Evolutionary conservation across 2,329 filamentous ascomycete species (phyloP), one percentile per base, ranked within the genome.

Genomic region (Clarireedia hainanense): DNA sequence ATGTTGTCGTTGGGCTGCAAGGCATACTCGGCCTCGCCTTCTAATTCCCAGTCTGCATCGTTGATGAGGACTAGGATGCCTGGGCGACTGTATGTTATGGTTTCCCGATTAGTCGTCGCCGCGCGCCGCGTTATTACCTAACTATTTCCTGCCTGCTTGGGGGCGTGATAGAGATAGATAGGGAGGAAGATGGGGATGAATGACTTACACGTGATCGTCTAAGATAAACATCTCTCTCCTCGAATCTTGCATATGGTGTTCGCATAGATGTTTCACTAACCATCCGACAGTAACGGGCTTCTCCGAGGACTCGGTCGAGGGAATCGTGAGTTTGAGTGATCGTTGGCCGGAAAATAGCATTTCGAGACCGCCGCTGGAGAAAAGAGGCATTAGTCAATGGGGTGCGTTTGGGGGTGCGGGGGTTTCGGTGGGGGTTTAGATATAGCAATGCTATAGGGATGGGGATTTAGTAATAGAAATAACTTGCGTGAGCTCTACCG

Each of bases 51-150:
- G 71, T 99, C 94, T 26, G 91, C 89, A 65, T 99, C 94, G 69
- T 99, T 99, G 71, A 99, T 95, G 56, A 99, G 79, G 27, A 96
- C 92, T 45, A 99, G 81, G 70, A 99, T 96, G 2, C 94, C 94
- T 5, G 94, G 94, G 52, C 94, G 91, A 58, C 92, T 97, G 66
- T 52, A 68, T 65, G 24, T 47, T 58, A 64, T 65, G 58, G 58
- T 59, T 65, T 55, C 63, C 17, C 7, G 47, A 5, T 47, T 47
- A 30, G 27, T 30, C 27, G 6, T 30, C 2, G 27, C 10, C 27
- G 27, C 10, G 7, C 27, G 27, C 10, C 27, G 27, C 3, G 27
- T 30, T 30, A 30, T 30, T 30, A 30, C 27, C 27, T 30, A 30
- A 30, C 27, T 30, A 30, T 30, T 30, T 30, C 27, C 27, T 7